These are phyloP conservation scores for Fomitiporia mediterranea DNA, from an alignment of 1,284 basidiomycete genomes.

Conservation along the genomic window DNA sequence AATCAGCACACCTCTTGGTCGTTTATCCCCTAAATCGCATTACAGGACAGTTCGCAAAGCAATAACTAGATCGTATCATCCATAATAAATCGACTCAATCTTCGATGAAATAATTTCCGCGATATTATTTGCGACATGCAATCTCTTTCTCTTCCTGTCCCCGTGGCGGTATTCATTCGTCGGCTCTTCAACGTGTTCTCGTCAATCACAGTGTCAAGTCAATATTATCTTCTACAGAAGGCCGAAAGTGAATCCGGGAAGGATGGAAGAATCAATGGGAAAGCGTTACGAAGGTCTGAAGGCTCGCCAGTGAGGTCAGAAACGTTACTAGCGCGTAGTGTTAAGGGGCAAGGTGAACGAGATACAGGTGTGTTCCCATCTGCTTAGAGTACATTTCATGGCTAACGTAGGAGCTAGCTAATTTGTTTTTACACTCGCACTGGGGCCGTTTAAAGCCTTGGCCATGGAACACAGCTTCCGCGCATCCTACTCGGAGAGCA, in stretches of 20 bases:
- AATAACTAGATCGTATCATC: no score
- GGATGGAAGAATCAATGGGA: not conserved
- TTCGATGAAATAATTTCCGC: no score
- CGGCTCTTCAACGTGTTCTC: slow-evolving; percentile 64
- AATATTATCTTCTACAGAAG: slow-evolving; percentile 43
- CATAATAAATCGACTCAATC: no score
- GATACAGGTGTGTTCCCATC: not conserved
- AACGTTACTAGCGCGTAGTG: not conserved
- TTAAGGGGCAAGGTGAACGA: not conserved
- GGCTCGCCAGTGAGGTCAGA: slow-evolving; percentile 1
- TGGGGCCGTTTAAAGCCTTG: slow-evolving; percentile 6
- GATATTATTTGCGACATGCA: slow-evolving; percentile 42
- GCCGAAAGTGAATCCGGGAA: slow-evolving; percentile 7
- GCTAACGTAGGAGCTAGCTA: not conserved
- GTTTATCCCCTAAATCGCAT: no score
- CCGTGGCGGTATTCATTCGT: slow-evolving; percentile 54
- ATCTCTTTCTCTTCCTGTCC: slow-evolving; percentile 53
- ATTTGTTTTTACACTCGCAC: not conserved
- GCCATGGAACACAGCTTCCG: slow-evolving; percentile 1
- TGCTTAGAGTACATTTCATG: not conserved
- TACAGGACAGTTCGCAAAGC: no score
- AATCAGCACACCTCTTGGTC: no score
- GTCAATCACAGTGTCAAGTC: slow-evolving; percentile 58
- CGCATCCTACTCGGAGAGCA: not conserved
- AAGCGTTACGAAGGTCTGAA: not conserved